phyloP scores from a whole-genome alignment of 805 yeast genomes.

The Yarrowia yakushimensis region DNA sequence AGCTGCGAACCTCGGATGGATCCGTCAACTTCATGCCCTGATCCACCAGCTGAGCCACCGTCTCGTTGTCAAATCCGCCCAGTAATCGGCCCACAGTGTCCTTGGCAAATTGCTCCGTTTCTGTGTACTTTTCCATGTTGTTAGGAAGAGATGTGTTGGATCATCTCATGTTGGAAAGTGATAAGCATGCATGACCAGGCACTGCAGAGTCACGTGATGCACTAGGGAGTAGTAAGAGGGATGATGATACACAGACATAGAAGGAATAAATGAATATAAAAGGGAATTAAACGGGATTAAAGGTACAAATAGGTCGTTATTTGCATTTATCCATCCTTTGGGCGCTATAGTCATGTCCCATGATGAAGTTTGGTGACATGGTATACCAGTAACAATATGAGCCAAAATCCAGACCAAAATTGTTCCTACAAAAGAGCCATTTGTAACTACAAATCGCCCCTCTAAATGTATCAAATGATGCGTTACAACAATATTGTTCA shows the following conservation, averaged over 20 bases:
- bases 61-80: slow-evolving; percentile 12
- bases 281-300: no score
- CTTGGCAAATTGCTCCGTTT: slow-evolving; percentile 6
- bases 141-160: background rate
- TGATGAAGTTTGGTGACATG: no score
- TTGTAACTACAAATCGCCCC: no score
- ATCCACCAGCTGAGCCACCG: background rate
- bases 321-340: no score
- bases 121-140: slow-evolving; percentile 19
- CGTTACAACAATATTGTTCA: no score
- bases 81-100: background rate
- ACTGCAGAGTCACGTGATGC: slow-evolving; percentile 1
- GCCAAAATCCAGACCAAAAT: no score
- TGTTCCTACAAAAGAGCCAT: no score
- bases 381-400: no score
- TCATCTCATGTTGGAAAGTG: background rate
- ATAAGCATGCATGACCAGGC: slow-evolving; percentile 24
- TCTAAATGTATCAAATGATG: no score
- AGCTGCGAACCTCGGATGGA: background rate
- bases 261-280: background rate
- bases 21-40: slow-evolving; percentile 12
- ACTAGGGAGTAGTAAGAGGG: no score
- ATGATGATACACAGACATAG: background rate
- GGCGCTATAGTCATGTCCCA: no score
- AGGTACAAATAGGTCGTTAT: no score